phyloP scores from a whole-genome alignment of 1,139 yeast genomes.

The Hyphopichia buzzinii region DNA sequence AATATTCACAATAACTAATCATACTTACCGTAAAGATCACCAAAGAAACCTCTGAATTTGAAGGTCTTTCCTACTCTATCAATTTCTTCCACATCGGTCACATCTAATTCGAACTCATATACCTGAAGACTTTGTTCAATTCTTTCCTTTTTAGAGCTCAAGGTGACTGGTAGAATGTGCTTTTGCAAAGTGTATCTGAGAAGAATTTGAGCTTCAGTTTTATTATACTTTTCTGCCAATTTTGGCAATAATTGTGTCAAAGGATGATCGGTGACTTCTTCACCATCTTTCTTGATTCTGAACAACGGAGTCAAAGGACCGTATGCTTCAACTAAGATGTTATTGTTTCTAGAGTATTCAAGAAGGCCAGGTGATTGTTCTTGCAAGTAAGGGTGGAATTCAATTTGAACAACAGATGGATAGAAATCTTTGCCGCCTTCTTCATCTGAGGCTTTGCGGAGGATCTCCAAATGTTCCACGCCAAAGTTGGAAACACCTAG shows the following conservation, averaged over 20 bases:
- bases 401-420: slow-evolving; percentile 27
- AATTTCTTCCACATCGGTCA: slow-evolving; percentile 24
- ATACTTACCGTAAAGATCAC: neutral
- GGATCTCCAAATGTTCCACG: slow-evolving; percentile 16
- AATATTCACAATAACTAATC: slow-evolving; percentile 1
- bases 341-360: slow-evolving; percentile 15
- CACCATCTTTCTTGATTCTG: slow-evolving; percentile 17
- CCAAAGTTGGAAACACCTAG: slow-evolving; percentile 31
- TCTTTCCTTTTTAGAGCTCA: slow-evolving; percentile 61
- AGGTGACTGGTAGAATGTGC: slow-evolving; percentile 53
- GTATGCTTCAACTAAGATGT: slow-evolving; percentile 24
- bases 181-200: slow-evolving; percentile 38
- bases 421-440: slow-evolving; percentile 6
- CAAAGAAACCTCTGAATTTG: slow-evolving; percentile 23
- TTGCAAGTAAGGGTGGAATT: slow-evolving; percentile 27
- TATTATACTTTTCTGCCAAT: slow-evolving; percentile 27
- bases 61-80: slow-evolving; percentile 25
- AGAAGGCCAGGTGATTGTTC: slow-evolving; percentile 21
- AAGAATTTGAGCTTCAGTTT: slow-evolving; percentile 31
- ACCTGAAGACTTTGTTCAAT: slow-evolving; percentile 53
- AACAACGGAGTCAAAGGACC: slow-evolving; percentile 26
- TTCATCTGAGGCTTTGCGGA: slow-evolving; percentile 10
- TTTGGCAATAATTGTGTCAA: slow-evolving; percentile 31
- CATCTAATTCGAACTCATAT: slow-evolving; percentile 44
- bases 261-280: slow-evolving; percentile 20